phyloP scores from a whole-genome alignment of 495 filamentous ascomycete genomes.

The Bathelium albidoporum region DNA sequence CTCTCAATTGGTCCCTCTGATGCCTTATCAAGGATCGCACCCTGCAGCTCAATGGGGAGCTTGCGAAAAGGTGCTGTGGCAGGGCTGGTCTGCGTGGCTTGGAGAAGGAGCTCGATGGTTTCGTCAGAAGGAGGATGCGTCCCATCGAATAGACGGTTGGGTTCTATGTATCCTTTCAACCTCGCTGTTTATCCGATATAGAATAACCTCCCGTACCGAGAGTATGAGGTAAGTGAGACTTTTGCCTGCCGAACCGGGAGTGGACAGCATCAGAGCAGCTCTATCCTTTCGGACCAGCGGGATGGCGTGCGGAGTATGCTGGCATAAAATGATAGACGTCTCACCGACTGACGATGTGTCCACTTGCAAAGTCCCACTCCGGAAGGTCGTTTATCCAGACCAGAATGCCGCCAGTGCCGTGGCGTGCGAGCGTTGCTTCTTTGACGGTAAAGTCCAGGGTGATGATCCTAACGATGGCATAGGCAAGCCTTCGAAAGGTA shows the following conservation, averaged over 20 bases:
- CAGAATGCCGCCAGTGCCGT: conserved; percentile 12
- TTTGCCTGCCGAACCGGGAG: conserved; percentile 3
- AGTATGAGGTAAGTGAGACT: conserved; percentile 20
- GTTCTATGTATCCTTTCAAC: conserved; percentile 15
- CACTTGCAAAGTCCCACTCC: conserved; percentile 14
- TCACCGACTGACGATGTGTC: conserved; percentile 15
- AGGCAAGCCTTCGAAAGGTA: conserved; percentile 15
- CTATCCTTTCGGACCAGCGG: conserved; percentile 15
- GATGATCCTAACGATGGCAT: conserved; percentile 13
- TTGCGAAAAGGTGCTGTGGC: conserved; percentile 12
- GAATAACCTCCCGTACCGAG: conserved; percentile 16
- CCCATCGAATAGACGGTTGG: conserved; percentile 15
- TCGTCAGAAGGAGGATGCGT: conserved; percentile 15
- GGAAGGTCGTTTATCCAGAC: conserved; percentile 16
- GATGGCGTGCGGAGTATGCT: conserved; percentile 14
- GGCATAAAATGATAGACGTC: conserved; percentile 16
- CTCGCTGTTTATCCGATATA: conserved; percentile 14
- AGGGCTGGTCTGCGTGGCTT: conserved; percentile 13
- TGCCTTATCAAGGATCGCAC: conserved; percentile 18
- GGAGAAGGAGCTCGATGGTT: conserved; percentile 18
- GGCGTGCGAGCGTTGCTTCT: conserved; percentile 9
- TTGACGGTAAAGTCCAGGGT: conserved; percentile 14
- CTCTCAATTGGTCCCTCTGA: conserved; percentile 19
- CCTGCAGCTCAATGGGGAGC: conserved; percentile 19
- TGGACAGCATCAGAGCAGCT: conserved; percentile 9